Conservation (phyloP, 805 yeast genomes). For the Blastobotrys chiropterorum region DNA sequence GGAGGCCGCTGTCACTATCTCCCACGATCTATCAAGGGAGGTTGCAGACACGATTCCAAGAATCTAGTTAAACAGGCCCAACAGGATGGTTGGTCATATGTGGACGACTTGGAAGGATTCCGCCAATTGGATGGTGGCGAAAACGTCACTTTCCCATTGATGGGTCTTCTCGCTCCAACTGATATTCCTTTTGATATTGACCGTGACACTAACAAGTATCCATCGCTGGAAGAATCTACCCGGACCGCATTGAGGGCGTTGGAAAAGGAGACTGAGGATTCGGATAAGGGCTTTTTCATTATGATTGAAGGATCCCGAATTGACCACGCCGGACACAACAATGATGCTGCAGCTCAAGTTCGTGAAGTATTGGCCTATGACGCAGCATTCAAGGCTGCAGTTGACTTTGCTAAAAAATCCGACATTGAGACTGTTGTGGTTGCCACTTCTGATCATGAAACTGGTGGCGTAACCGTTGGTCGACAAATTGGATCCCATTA, state of each 20-base stretch:
- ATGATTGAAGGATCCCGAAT: constrained; percentile 88
- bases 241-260: constrained; percentile 66
- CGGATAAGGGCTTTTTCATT: constrained; percentile 80
- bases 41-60: constrained; percentile 65
- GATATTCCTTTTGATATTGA: constrained; percentile 87
- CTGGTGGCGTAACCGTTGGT: constrained; percentile 89
- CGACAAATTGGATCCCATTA: constrained; percentile 62
- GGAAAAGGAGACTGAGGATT: constrained; percentile 56
- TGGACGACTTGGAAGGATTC: constrained; percentile 47
- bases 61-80: constrained; percentile 63
- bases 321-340: constrained; percentile 92
- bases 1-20: constrained; percentile 86
- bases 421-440: constrained; percentile 74
- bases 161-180: constrained; percentile 66
- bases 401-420: constrained; percentile 58
- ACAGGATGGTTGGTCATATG: constrained; percentile 57
- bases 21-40: constrained; percentile 46
- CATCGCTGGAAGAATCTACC: constrained; percentile 76
- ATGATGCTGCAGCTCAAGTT: constrained; percentile 93
- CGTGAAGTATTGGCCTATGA: constrained; percentile 86
- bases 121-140: constrained; percentile 51
- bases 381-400: constrained; percentile 68
- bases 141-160: constrained; percentile 66
- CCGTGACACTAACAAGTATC: constrained; percentile 53
- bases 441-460: constrained; percentile 90